Conservation (phyloP, 768 basidiomycete species). For the Mycena leptocephala region DNA sequence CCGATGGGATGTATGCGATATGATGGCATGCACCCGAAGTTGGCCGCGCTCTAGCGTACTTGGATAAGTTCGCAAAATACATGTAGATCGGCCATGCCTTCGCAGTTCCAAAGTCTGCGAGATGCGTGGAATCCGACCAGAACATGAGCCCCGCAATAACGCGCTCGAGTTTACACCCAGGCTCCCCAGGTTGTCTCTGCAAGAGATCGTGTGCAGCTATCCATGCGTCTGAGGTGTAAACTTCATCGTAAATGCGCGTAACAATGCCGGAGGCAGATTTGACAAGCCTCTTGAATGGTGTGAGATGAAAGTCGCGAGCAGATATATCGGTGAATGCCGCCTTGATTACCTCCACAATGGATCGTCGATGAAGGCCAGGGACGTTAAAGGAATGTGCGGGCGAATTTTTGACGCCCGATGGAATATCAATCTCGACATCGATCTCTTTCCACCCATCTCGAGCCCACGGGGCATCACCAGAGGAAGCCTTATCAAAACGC, state of each 20-base stretch:
- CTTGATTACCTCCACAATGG: conserved; percentile 43
- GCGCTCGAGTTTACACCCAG: conserved; percentile 41
- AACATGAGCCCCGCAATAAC: conserved; percentile 46
- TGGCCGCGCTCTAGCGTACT: conserved; percentile 53
- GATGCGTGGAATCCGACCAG: conserved; percentile 51
- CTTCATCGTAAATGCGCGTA: conserved; percentile 52
- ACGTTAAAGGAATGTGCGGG: conserved; percentile 37
- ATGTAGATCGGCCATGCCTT: conserved; percentile 59
- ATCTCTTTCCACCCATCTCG: background rate
- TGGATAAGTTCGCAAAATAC: conserved; percentile 58
- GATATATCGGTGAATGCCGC: conserved; percentile 36
- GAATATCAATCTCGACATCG: conserved; percentile 31
- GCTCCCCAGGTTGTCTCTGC: conserved; percentile 43
- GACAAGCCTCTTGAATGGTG: conserved; percentile 38
- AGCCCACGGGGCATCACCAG: conserved; percentile 4
- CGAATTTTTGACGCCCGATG: conserved; percentile 31
- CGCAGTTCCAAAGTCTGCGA: conserved; percentile 51
- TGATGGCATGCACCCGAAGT: conserved; percentile 53
- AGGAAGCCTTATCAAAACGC: conserved; percentile 26
- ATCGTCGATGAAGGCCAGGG: conserved; percentile 40
- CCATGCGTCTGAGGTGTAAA: conserved; percentile 52
- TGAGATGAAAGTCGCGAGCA: conserved; percentile 39
- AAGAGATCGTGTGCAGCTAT: conserved; percentile 47
- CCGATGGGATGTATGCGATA: conserved; percentile 60
- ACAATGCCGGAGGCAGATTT: conserved; percentile 38